Evolutionary conservation across 163 green algal genomes (phyloP).

Genomic region (Coccomyxa subellipsoidea): DNA sequence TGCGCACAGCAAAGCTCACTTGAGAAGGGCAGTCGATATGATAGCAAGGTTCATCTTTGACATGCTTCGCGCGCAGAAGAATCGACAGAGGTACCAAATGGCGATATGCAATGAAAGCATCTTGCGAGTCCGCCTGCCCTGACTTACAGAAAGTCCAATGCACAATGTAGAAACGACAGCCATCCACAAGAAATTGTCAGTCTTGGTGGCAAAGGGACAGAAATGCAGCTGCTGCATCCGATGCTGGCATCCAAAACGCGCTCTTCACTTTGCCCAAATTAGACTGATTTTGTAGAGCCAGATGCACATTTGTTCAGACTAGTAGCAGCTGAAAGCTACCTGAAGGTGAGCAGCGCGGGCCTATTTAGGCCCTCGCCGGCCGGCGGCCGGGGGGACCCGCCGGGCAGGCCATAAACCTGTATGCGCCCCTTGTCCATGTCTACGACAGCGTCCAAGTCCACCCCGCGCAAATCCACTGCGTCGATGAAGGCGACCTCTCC

Average conservation of each 20-base stretch:
- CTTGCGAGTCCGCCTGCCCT: too few relatives aligned
- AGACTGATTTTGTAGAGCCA: too few relatives aligned
- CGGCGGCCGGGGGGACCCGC: not conserved
- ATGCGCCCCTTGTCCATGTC: slow-evolving; percentile 35
- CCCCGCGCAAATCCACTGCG: slow-evolving; percentile 31
- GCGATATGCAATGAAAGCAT: not conserved
- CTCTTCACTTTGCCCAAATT: not conserved
- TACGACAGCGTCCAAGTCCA: slow-evolving; percentile 29
- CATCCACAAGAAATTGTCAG: too few relatives aligned
- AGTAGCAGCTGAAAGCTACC: too few relatives aligned
- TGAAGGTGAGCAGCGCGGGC: slow-evolving; percentile 40
- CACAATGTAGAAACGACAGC: too few relatives aligned
- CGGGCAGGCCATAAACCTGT: slow-evolving; percentile 21
- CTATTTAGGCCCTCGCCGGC: slow-evolving; percentile 34
- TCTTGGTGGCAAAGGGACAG: too few relatives aligned
- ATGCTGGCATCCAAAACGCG: too few relatives aligned
- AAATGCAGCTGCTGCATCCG: not conserved
- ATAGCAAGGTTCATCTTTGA: too few relatives aligned
- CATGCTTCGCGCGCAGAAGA: too few relatives aligned
- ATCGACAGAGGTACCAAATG: not conserved
- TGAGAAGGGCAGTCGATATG: not conserved
- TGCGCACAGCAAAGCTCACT: not conserved
- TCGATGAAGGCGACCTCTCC: slow-evolving; percentile 42
- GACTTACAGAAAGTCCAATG: too few relatives aligned
- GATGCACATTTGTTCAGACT: too few relatives aligned